These are phyloP conservation scores for Pythium dissimile DNA, from an alignment of 352 stramenopile genomes.

Conservation along the genomic window DNA sequence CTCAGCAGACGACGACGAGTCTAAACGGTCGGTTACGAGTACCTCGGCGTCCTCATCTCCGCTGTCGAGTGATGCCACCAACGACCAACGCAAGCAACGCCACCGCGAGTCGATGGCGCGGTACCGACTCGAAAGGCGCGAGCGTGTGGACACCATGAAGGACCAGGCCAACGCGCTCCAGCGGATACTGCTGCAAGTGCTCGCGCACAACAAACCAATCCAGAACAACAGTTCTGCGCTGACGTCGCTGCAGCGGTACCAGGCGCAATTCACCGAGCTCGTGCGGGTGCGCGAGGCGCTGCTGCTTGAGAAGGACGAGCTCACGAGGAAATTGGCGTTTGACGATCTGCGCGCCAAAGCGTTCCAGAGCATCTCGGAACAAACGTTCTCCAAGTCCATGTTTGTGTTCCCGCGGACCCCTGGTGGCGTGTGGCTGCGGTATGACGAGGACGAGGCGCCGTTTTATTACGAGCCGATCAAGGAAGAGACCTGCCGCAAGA, in stretches of 20 bases:
- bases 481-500: constrained; percentile 1
- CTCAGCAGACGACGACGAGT: not conserved
- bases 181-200: constrained; percentile 4
- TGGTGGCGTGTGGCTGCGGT: constrained; percentile 11
- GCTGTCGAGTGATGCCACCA: too few relatives aligned
- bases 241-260: constrained; percentile 1
- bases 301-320: constrained; percentile 8
- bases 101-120: constrained; percentile 19
- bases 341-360: constrained; percentile 7
- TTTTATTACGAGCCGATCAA: constrained; percentile 16
- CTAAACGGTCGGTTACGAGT: not conserved
- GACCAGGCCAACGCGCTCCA: constrained; percentile 6
- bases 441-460: constrained; percentile 13
- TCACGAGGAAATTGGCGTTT: not conserved
- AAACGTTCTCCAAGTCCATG: constrained; percentile 8
- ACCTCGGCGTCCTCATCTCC: not conserved
- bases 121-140: constrained; percentile 10
- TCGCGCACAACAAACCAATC: constrained; percentile 15
- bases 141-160: constrained; percentile 9
- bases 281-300: constrained; percentile 12
- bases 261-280: constrained; percentile 10
- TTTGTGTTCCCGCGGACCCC: constrained; percentile 10
- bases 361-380: constrained; percentile 16
- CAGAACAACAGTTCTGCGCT: not conserved
- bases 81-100: not conserved